phyloP scores from a whole-genome alignment of 352 stramenopile species.

The Phytophthora fragariae region DNA sequence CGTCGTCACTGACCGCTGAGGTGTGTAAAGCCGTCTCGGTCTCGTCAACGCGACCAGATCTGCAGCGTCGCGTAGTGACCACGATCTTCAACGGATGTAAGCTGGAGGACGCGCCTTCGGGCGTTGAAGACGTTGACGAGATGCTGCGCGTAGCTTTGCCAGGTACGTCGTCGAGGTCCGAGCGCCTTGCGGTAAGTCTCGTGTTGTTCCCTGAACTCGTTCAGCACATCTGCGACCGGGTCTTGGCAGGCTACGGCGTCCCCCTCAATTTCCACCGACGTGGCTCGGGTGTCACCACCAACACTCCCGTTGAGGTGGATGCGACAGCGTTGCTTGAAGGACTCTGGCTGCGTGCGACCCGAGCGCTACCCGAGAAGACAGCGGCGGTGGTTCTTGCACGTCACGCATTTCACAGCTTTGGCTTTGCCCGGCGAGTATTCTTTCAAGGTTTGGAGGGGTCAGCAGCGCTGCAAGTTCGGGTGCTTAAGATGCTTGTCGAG shows the following conservation, averaged over 20 bases:
- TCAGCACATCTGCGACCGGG: conserved; percentile 36
- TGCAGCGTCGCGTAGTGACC: conserved; percentile 24
- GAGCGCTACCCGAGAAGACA: conserved; percentile 30
- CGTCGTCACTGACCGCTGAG: conserved; percentile 6
- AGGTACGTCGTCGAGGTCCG: conserved; percentile 11
- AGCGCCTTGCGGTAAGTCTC: conserved; percentile 37
- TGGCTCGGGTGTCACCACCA: background rate
- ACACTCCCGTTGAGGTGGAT: conserved; percentile 1
- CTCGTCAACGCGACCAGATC: conserved; percentile 11
- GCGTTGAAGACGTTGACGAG: conserved; percentile 2
- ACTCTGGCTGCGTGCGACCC: conserved; percentile 35
- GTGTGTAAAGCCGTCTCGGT: background rate
- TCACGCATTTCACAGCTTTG: conserved; percentile 43
- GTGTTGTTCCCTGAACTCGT: conserved; percentile 38
- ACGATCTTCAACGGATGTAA: conserved; percentile 28
- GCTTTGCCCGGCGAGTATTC: conserved; percentile 41
- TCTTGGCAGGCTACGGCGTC: conserved; percentile 39
- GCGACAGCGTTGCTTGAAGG: background rate
- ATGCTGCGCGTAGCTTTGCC: conserved; percentile 4
- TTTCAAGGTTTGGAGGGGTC: conserved; percentile 33
- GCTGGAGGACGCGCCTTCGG: background rate
- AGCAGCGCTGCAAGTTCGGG: conserved; percentile 20
- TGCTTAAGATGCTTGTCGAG: conserved; percentile 22
- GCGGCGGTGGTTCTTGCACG: conserved; percentile 32
- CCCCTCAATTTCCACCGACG: conserved; percentile 21